These are phyloP conservation scores for Aegle marmelos DNA, from an alignment of 345 rosid species.

Conservation along the genomic window DNA sequence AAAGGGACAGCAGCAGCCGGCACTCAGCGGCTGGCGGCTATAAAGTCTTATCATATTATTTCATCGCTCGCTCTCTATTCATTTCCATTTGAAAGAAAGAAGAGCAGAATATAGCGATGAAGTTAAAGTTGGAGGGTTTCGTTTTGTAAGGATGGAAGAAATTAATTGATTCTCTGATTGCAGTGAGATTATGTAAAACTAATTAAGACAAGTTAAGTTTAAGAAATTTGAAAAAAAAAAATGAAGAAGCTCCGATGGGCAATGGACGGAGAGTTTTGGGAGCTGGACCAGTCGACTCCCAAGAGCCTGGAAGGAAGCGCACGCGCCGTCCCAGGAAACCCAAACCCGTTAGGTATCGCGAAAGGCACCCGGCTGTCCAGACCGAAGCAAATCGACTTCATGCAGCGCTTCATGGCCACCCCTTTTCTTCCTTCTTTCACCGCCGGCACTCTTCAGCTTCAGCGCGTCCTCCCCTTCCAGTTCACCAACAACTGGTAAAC, in stretches of 20 bases:
- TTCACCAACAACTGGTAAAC: slow-evolving; percentile 59
- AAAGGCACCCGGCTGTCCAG: slow-evolving; percentile 73
- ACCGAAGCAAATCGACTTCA: slow-evolving; percentile 75
- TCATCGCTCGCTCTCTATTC: no score
- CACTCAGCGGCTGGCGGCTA: no score
- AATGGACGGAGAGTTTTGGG: slow-evolving; percentile 84
- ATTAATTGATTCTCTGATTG: no score
- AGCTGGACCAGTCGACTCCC: slow-evolving; percentile 77
- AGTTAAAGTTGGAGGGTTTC: no score
- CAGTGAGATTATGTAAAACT: no score
- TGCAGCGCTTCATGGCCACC: slow-evolving; percentile 81
- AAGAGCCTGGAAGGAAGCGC: slow-evolving; percentile 68
- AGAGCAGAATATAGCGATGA: no score
- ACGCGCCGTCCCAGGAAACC: slow-evolving; percentile 60
- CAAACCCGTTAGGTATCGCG: slow-evolving; percentile 71
- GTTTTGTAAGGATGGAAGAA: no score
- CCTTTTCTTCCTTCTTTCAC: slow-evolving; percentile 71
- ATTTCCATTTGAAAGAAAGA: no score
- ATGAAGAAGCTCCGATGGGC: slow-evolving; percentile 87
- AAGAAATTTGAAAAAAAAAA: background rate
- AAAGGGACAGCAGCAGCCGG: no score
- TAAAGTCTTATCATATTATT: no score
- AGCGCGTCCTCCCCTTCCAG: slow-evolving; percentile 63
- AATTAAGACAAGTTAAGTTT: no score
- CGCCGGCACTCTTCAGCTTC: slow-evolving; percentile 38